phyloP scores from a whole-genome alignment of 2,329 filamentous ascomycete species.

The Xylaria sp. region DNA sequence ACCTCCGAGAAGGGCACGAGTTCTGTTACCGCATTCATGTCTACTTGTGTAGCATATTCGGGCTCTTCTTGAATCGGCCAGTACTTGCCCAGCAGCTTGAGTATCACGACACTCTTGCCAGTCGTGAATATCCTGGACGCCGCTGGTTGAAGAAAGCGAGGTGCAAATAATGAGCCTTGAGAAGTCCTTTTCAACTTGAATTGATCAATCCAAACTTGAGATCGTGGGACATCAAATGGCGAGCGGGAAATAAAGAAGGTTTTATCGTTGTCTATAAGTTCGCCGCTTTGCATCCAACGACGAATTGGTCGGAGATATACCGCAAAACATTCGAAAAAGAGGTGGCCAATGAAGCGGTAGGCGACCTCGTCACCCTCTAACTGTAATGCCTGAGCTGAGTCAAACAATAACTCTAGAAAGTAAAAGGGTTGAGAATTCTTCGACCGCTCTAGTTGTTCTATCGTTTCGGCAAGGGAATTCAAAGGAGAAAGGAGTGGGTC shows the following conservation, averaged over 20 bases:
- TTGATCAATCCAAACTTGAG: constrained; percentile 79
- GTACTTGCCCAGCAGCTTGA: constrained; percentile 75
- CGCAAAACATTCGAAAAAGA: constrained; percentile 85
- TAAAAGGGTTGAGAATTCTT: constrained; percentile 68
- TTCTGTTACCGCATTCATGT: constrained; percentile 61
- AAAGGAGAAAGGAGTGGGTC: constrained; percentile 64
- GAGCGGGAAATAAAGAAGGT: constrained; percentile 79
- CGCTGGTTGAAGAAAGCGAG: constrained; percentile 77
- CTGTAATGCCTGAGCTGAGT: constrained; percentile 75
- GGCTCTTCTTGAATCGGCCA: constrained; percentile 49
- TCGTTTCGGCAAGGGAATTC: constrained; percentile 67
- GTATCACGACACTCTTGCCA: constrained; percentile 86
- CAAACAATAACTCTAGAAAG: constrained; percentile 82
- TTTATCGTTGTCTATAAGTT: constrained; percentile 71
- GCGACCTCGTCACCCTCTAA: constrained; percentile 69
- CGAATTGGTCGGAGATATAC: constrained; percentile 84
- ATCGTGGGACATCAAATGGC: constrained; percentile 64
- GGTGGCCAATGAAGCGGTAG: constrained; percentile 70
- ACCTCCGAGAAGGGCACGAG: constrained; percentile 78
- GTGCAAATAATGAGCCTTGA: constrained; percentile 72
- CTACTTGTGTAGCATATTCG: constrained; percentile 65
- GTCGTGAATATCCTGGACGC: constrained; percentile 81
- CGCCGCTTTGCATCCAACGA: constrained; percentile 85
- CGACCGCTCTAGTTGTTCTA: constrained; percentile 65
- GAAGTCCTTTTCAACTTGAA: constrained; percentile 73